Base-by-base conservation (phyloP, 2,329 filamentous ascomycete genomes). In the Corniculantispora saksenae region DNA sequence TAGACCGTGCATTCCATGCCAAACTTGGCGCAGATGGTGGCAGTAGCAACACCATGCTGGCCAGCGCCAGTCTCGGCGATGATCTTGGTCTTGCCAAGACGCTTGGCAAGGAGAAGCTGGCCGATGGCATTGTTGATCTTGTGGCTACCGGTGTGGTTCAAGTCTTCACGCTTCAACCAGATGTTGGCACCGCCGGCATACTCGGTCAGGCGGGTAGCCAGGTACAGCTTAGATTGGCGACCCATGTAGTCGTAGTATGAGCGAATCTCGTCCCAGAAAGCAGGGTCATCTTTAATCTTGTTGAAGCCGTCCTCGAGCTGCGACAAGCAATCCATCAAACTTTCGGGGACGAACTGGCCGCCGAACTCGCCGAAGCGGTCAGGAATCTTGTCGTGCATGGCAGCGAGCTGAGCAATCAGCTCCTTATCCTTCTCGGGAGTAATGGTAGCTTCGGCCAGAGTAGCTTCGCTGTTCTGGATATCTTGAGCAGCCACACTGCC, bases 41-140 rank as follows among this genome's bases (percentile, higher is more conserved):
- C 95, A 35, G 95, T 98, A 3, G 95, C 95, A 45, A 99, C 95
- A 82, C 95, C 95, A 79, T 99, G 95, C 81, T 99, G 95, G 21
- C 95, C 95, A 62, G 95, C 95, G 70, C 95, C 95, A 19, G 95
- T 99, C 81, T 99, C 95, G 57, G 95, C 95, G 71, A 99, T 99
- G 72, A 99, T 98, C 77, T 93, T 91, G 7, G 90, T 97, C 86
- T 99, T 99, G 59, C 95, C 95, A 57, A 99, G 81, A 67, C 93
- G 85, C 71, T 86, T 86, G 1, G 95, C 95, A 47, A 99, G 82
- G 17, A 99, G 86, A 57, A 97, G 89, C 78, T 99, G 95, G 2
- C 95, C 95, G 10, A 99, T 83, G 0, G 95, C 95, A 73, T 99
- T 99, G 84, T 99, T 99, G 84, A 99, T 98, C 86, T 99, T 99